Conservation (phyloP, 345 rosid species). For the Aquilaria sinensis region DNA sequence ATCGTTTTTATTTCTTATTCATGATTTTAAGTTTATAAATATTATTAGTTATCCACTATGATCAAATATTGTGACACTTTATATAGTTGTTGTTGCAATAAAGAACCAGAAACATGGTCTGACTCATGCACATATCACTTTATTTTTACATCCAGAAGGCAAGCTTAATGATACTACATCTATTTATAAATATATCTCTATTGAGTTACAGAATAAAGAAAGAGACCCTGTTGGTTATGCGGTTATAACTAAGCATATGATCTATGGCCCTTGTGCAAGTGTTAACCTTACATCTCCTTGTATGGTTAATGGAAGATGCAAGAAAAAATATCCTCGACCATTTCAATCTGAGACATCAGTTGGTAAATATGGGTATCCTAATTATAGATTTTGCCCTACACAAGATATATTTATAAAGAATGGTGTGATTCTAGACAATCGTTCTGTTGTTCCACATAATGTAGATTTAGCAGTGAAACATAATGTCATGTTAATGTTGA, state of each 20-base stretch:
- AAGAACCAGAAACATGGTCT: background rate
- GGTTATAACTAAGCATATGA: background rate
- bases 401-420: background rate
- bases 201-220: no score
- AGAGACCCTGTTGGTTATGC: no score
- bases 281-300: background rate
- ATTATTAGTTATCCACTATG: no score
- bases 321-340: background rate
- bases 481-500: no score
- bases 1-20: background rate
- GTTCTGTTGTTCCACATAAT: no score
- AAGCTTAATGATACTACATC: background rate
- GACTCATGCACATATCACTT: background rate
- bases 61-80: no score
- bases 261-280: background rate
- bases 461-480: no score
- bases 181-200: background rate
- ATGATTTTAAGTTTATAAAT: no score
- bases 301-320: background rate
- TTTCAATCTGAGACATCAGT: background rate
- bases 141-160: background rate
- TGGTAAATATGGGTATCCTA: background rate
- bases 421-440: background rate
- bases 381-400: background rate
- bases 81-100: background rate